Conservation (phyloP, 768 basidiomycete species). For the Kwoniella heveanensis region DNA sequence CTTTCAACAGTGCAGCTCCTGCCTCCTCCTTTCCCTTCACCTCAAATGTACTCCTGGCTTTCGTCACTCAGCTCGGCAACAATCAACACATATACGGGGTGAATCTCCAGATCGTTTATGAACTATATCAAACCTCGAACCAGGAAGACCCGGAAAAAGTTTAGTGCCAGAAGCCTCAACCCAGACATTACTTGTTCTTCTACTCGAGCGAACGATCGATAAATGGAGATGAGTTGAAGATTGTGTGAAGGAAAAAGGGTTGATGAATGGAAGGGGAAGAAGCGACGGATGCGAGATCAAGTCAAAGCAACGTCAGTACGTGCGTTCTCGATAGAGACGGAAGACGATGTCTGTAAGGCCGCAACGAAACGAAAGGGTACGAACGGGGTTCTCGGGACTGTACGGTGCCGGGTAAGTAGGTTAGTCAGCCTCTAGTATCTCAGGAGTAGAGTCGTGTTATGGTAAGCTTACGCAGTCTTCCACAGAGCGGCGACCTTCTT, state of each 20-base stretch:
- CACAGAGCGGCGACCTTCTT: constrained; percentile 47
- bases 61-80: not conserved
- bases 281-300: too few species aligned
- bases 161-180: not conserved
- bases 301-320: not conserved
- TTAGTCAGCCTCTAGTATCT: constrained; percentile 18
- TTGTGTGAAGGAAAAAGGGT: not conserved
- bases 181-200: constrained; percentile 2
- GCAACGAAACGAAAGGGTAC: constrained; percentile 5
- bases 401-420: not conserved
- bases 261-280: too few species aligned
- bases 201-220: constrained; percentile 5
- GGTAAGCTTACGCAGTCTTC: constrained; percentile 48
- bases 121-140: too few species aligned
- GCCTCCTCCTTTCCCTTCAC: not conserved
- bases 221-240: not conserved
- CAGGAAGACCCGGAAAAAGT: not conserved
- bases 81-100: not conserved
- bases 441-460: not conserved
- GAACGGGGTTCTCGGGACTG: constrained; percentile 52
- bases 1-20: too few species aligned
- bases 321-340: not conserved
- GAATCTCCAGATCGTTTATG: not conserved
- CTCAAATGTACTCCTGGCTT: not conserved
- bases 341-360: too few species aligned